Conservation (phyloP, 805 yeast genomes). For the Candida loeiensis region DNA sequence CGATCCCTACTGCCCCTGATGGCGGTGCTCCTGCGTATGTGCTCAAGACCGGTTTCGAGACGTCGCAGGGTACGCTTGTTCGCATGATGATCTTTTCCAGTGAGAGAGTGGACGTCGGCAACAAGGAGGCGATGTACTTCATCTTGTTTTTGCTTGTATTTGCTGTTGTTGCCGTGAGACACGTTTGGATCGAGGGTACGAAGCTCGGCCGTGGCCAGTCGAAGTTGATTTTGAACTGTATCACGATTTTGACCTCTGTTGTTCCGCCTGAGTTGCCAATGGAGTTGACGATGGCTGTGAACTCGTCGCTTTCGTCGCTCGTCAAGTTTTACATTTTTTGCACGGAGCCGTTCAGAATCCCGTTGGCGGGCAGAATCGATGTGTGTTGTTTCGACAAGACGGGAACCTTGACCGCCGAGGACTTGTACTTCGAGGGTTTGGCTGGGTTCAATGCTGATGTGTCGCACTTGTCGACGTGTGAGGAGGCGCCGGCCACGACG, state of each 20-base stretch:
- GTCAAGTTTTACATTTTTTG: conserved; percentile 88
- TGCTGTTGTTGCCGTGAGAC: conserved; percentile 94
- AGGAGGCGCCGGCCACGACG: conserved; percentile 68
- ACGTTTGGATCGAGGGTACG: conserved; percentile 97
- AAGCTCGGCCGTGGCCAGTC: conserved; percentile 93
- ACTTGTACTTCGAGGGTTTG: conserved; percentile 90
- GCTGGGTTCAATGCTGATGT: conserved; percentile 69
- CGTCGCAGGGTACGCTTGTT: conserved; percentile 95
- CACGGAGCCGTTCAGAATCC: conserved; percentile 98
- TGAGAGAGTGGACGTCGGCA: conserved; percentile 94
- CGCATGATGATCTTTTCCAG: conserved; percentile 97
- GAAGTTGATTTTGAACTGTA: conserved; percentile 90
- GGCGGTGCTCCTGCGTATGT: conserved; percentile 89
- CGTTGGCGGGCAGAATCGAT: conserved; percentile 95
- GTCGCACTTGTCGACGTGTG: conserved; percentile 50
- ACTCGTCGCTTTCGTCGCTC: conserved; percentile 82
- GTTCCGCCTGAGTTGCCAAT: conserved; percentile 99
- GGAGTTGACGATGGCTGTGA: conserved; percentile 98
- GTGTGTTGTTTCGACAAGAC: conserved; percentile 98
- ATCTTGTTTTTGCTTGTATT: conserved; percentile 84
- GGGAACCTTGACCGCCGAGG: conserved; percentile 97
- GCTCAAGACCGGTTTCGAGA: conserved; percentile 94
- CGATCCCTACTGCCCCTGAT: conserved; percentile 73
- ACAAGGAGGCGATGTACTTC: conserved; percentile 89
- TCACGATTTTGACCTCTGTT: conserved; percentile 91